Conservation (phyloP, 2,329 filamentous ascomycete species). For the Fusarium setosum region DNA sequence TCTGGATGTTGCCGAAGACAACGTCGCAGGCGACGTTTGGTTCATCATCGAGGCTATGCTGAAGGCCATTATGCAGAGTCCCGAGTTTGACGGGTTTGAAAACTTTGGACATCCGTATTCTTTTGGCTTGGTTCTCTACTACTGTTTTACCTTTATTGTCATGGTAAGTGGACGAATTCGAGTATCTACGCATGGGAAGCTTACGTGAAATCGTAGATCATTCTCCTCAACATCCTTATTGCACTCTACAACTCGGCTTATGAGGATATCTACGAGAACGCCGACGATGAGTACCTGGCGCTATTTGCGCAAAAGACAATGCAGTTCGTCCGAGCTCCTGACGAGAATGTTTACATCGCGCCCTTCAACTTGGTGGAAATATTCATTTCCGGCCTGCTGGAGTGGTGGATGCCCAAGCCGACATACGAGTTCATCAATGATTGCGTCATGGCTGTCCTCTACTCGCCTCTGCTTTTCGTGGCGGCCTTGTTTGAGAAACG, state of each 20-base stretch:
- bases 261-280: slow-evolving; percentile 92
- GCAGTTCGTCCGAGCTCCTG: slow-evolving; percentile 95
- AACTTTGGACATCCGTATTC: slow-evolving; percentile 92
- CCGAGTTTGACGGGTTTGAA: slow-evolving; percentile 90
- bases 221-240: slow-evolving; percentile 95
- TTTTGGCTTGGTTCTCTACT: slow-evolving; percentile 95
- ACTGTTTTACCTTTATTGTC: slow-evolving; percentile 96
- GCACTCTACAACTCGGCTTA: slow-evolving; percentile 98
- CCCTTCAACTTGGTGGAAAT: slow-evolving; percentile 96
- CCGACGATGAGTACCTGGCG: slow-evolving; percentile 94
- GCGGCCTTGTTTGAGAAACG: slow-evolving; percentile 79
- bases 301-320: slow-evolving; percentile 95
- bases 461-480: slow-evolving; percentile 83
- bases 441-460: slow-evolving; percentile 85
- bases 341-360: slow-evolving; percentile 98
- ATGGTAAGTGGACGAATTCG: slow-evolving; percentile 71
- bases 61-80: slow-evolving; percentile 91
- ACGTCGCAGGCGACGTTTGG: slow-evolving; percentile 72
- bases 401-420: slow-evolving; percentile 91
- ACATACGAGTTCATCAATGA: slow-evolving; percentile 88
- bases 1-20: slow-evolving; percentile 83
- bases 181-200: background rate
- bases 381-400: slow-evolving; percentile 80
- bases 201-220: slow-evolving; percentile 53
- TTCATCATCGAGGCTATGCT: slow-evolving; percentile 87